Base-by-base conservation (phyloP, 371 early-diverging fungal species). In the Mucor lusitanicus region DNA sequence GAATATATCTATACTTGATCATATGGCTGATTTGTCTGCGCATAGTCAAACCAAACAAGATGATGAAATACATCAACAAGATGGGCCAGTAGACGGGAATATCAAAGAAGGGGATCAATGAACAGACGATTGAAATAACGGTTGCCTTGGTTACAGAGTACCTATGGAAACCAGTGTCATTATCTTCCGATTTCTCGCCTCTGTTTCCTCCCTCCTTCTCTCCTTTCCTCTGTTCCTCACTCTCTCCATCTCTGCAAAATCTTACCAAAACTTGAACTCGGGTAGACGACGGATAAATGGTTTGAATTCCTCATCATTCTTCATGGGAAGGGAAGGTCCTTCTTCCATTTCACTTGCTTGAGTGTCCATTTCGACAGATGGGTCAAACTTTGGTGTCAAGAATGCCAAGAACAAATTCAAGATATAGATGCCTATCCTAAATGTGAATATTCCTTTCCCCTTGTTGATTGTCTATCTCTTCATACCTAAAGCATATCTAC, bases 191-290 rank as follows among this genome's bases (percentile, higher is more conserved):
- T 32, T 32, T 21, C 23, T 13, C 25, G 3, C 40, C 13, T 17
- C 13, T 28, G 28, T 60, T 8, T 25, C 3, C 13, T 15, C 27
- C 57, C 3, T 19, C 35, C 15, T 33, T 32, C 11, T n/a, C n/a
- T n/a, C n/a, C n/a, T n/a, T n/a, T n/a, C n/a, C n/a, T n/a, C n/a
- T n/a, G n/a, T n/a, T n/a, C n/a, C n/a, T n/a, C n/a, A n/a, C 8
- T 6, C 12, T 0, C 15, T 19, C 11, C 39, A 35, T 39, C 39
- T 39, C 39, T 40, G 27, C 7, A 17, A n/a, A 30, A 17, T 11
- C 21, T 69, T 85, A 91, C 99, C 99, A 99, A 78, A 97, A 99
- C 77, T 97, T 97, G 86, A 99, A 99, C 83, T 99, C 99, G n/a
- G 99, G 99, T 54, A 99, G 85, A 68, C 98, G 86, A 71, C 99